Evolutionary conservation across 306 rosid species (phyloP), one percentile per base, ranked within the genome.

Genomic region (Vicia faba): DNA sequence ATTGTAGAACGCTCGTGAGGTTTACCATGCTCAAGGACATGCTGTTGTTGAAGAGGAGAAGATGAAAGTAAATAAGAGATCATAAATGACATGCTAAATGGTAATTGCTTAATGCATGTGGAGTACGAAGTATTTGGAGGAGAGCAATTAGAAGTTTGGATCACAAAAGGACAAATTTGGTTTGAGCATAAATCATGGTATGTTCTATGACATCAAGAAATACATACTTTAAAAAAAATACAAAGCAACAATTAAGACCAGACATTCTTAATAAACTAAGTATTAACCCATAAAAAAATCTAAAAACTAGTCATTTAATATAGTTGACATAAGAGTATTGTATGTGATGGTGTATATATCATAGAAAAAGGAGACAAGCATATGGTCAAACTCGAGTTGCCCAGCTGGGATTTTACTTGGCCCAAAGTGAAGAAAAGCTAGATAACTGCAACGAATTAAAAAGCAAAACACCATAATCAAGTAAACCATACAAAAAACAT

Each of bases 21-120:
- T 55, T 89, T 92, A 74, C 98, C 98, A 53, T 92, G 95, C 78
- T 89, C 97, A 46, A 92, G 85, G 8, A 92, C 97, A 78, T 92
- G 98, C 84, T 80, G 79, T 77, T 68, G 33, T 33, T 69, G 8
- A 53, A 10, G 11, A 3, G 26, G 23, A 49, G 19, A 18, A 38
- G 31, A 15, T 15, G 28, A 50, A 66, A 13, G 29, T n/a, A n/a
- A n/a, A 33, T 33, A 61, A 67, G 41, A 61, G 3, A 43, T 78
- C 43, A 59, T 23, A 55, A 11, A 41, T 46, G 33, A n/a, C 11
- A 69, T 31, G 35, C 12, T 44, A 70, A 1, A 45, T 5, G 8
- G n/a, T 18, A 31, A 9, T 33, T 57, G 63, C 15, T 18, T 8
- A 15, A 9, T 57, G 40, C 14, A 18, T 14, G 19, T 28, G 10